These are phyloP conservation scores for Botrytis galanthina DNA, from an alignment of 2,329 filamentous ascomycete species.

Conservation along the genomic window DNA sequence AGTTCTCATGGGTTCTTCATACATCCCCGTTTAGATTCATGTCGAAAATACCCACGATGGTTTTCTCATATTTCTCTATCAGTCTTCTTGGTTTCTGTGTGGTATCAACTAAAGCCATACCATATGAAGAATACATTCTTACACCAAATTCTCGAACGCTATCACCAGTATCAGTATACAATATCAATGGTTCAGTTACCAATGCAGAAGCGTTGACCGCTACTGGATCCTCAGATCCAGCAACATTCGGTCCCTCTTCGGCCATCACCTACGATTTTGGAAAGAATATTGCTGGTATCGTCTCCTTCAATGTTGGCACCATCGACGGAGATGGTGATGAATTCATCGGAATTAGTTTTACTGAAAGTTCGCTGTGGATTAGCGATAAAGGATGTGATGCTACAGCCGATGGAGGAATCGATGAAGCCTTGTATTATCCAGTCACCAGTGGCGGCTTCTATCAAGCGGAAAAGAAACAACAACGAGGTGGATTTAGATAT, in stretches of 20 bases:
- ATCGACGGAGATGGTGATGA: slow-evolving; percentile 30
- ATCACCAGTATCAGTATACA: slow-evolving; percentile 32
- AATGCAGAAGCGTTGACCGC: slow-evolving; percentile 27
- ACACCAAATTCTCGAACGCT: slow-evolving; percentile 37
- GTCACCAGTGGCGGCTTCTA: slow-evolving; percentile 42
- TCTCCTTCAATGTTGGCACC: slow-evolving; percentile 38
- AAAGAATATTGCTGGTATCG: slow-evolving; percentile 42
- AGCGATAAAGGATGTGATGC: slow-evolving; percentile 46
- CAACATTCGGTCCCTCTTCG: slow-evolving; percentile 35
- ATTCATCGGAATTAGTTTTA: slow-evolving; percentile 43
- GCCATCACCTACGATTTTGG: slow-evolving; percentile 43
- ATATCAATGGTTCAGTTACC: slow-evolving; percentile 37
- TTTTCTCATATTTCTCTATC: neutral
- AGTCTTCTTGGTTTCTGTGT: neutral
- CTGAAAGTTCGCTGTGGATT: slow-evolving; percentile 48
- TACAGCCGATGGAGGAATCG: slow-evolving; percentile 46
- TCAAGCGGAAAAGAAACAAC: slow-evolving; percentile 43
- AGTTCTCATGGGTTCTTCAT: neutral
- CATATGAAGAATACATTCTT: slow-evolving; percentile 40
- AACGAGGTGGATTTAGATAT: slow-evolving; percentile 53
- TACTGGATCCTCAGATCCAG: slow-evolving; percentile 12
- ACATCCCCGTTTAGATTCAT: neutral
- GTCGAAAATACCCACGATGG: neutral
- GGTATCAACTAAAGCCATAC: slow-evolving; percentile 24
- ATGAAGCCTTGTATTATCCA: slow-evolving; percentile 49